Evolutionary conservation across 805 yeast genomes (phyloP).

Genomic region (Geotrichum ghanense): DNA sequence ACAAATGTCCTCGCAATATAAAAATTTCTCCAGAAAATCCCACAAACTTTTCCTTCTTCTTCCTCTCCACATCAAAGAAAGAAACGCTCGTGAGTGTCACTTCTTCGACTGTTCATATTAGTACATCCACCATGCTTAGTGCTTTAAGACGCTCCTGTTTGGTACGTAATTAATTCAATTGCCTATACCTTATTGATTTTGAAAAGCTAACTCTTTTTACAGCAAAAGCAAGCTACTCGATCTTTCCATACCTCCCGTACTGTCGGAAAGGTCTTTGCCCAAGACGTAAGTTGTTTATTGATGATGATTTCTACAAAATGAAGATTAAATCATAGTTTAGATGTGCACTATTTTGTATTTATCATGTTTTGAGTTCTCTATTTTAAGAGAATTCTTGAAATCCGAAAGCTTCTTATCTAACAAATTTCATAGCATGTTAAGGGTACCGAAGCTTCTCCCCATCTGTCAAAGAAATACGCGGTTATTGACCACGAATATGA

Average conservation of each 20-base stretch:
- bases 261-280: slow-evolving; percentile 24
- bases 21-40: neutral
- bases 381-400: neutral
- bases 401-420: too few relatives aligned
- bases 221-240: slow-evolving; percentile 7
- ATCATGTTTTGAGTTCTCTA: neutral
- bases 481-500: slow-evolving; percentile 96
- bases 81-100: neutral
- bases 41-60: neutral
- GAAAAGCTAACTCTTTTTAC: slow-evolving; percentile 2
- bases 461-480: slow-evolving; percentile 64
- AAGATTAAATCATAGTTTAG: too few relatives aligned
- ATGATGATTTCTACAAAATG: neutral
- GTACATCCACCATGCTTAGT: neutral
- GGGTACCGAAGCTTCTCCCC: slow-evolving; percentile 38
- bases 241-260: slow-evolving; percentile 23
- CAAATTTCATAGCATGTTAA: slow-evolving; percentile 22
- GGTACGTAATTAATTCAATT: neutral
- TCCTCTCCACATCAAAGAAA: neutral
- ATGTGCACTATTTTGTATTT: too few relatives aligned
- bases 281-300: slow-evolving; percentile 15
- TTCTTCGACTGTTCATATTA: neutral
- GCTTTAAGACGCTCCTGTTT: slow-evolving; percentile 1
- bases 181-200: neutral
- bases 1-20: too few relatives aligned